Evolutionary conservation across 2,329 filamentous ascomycete genomes (phyloP).

Genomic region (Xylaria sp.): DNA sequence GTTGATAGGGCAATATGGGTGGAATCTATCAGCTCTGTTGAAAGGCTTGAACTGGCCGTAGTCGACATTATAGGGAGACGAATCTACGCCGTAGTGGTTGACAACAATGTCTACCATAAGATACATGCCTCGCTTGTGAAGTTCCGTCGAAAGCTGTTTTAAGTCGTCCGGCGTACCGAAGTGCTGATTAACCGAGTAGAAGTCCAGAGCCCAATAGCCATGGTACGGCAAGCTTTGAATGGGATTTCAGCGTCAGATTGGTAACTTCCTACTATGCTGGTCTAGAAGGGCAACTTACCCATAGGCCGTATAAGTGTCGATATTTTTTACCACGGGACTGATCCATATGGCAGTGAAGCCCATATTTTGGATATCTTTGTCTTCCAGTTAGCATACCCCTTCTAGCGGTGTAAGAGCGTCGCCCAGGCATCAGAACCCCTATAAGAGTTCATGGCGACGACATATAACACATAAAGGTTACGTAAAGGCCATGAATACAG

Average conservation of each 20-base stretch:
- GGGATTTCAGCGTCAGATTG: not conserved
- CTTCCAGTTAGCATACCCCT: not conserved
- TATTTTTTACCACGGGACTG: constrained; percentile 50
- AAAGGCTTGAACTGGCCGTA: constrained; percentile 62
- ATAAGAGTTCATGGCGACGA: not conserved
- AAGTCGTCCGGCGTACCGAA: constrained; percentile 66
- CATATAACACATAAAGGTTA: not conserved
- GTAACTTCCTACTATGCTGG: not conserved
- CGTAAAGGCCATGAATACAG: not conserved
- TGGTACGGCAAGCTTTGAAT: constrained; percentile 48
- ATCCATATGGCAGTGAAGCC: constrained; percentile 53
- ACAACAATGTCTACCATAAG: constrained; percentile 66
- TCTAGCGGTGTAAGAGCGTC: not conserved
- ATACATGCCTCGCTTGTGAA: constrained; percentile 63
- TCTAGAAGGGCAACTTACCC: constrained; percentile 37
- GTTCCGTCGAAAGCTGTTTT: constrained; percentile 52
- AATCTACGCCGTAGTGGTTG: constrained; percentile 60
- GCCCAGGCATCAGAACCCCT: not conserved
- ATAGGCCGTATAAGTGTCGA: constrained; percentile 47
- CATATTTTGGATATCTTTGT: constrained; percentile 51
- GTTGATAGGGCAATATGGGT: constrained; percentile 58
- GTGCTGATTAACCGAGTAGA: constrained; percentile 61
- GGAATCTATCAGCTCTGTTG: constrained; percentile 58
- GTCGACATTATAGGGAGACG: constrained; percentile 55
- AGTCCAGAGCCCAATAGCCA: constrained; percentile 59